A percentile compares a stretch with the other conserved stretches of the same genome.
phyloP scores from a whole-genome alignment of 768 basidiomycete species.

The Infundibulicybe gibba region DNA sequence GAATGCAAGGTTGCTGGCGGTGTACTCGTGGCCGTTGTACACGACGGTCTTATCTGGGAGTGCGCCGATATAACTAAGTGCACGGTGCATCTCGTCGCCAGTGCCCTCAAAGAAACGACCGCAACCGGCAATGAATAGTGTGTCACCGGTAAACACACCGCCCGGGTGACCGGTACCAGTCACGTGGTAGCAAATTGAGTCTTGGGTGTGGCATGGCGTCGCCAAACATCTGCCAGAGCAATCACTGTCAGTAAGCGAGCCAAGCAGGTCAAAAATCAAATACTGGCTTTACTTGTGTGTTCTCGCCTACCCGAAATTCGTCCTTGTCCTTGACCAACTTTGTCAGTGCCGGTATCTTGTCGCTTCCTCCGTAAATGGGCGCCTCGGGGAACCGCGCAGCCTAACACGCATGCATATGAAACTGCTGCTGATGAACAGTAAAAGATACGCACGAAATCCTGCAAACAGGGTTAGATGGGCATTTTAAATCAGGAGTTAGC shows the following conservation, averaged over 20 bases:
- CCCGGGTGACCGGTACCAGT: slow-evolving; percentile 59
- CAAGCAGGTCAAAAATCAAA: slow-evolving; percentile 2
- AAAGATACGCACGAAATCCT: slow-evolving; percentile 49
- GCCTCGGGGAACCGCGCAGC: slow-evolving; percentile 40
- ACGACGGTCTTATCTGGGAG: slow-evolving; percentile 80
- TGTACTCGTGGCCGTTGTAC: slow-evolving; percentile 94
- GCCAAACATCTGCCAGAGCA: slow-evolving; percentile 61
- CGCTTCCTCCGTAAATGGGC: slow-evolving; percentile 80
- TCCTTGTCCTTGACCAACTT: slow-evolving; percentile 78
- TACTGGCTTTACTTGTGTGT: slow-evolving; percentile 55
- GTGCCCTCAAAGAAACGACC: slow-evolving; percentile 94
- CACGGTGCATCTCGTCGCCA: slow-evolving; percentile 74
- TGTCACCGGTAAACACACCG: slow-evolving; percentile 93
- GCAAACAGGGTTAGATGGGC: slow-evolving; percentile 2
- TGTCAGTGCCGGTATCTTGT: slow-evolving; percentile 62
- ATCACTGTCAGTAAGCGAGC: slow-evolving; percentile 6
- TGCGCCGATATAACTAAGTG: slow-evolving; percentile 64
- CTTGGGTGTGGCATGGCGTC: slow-evolving; percentile 93
- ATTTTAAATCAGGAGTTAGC: slow-evolving; percentile 1
- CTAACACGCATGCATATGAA: slow-evolving; percentile 19
- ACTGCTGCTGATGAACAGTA: slow-evolving; percentile 1
- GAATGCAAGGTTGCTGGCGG: slow-evolving; percentile 68
- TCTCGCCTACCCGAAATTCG: slow-evolving; percentile 69
- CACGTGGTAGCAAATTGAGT: slow-evolving; percentile 90
- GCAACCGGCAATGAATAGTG: slow-evolving; percentile 84